Evolutionary conservation across 257 asterid species (phyloP).

Genomic region (Cynanchum wilfordii): DNA sequence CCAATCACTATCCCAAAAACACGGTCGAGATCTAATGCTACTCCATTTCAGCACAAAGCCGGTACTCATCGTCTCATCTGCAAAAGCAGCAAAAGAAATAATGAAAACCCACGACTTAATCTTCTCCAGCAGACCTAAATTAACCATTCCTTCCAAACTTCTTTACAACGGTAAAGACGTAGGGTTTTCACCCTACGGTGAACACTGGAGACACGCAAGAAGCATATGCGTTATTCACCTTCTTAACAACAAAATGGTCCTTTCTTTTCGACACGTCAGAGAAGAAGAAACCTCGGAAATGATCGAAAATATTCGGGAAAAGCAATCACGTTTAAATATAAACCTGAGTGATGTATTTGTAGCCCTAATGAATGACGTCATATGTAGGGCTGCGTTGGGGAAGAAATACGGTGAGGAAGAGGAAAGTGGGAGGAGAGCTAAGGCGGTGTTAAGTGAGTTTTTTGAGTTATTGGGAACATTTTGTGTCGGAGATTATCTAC

Average conservation of each 20-base stretch:
- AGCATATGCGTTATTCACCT: conserved; percentile 14
- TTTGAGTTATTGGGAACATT: not conserved
- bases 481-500: conserved; percentile 10
- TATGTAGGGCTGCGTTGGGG: conserved; percentile 34
- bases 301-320: not conserved
- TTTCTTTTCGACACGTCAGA: not conserved
- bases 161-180: conserved; percentile 10
- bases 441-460: not conserved
- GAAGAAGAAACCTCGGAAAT: conserved; percentile 16
- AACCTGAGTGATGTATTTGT: conserved; percentile 24
- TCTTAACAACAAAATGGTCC: conserved; percentile 13
- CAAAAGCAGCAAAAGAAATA: not conserved
- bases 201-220: conserved; percentile 20
- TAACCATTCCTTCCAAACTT: not conserved
- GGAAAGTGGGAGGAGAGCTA: conserved; percentile 14
- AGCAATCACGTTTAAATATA: not conserved
- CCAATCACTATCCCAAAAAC: conserved; percentile 13
- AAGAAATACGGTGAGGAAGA: conserved; percentile 25
- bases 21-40: conserved; percentile 38
- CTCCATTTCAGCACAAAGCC: conserved; percentile 26
- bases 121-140: conserved; percentile 25
- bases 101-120: not conserved
- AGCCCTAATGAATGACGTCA: conserved; percentile 22
- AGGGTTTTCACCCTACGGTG: conserved; percentile 1
- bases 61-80: not conserved